A percentile compares a stretch with the other conserved stretches of the same genome.
These are phyloP conservation scores for Sclerotiophoma versabilis DNA, from an alignment of 2,329 filamentous ascomycete genomes.

Conservation along the genomic window DNA sequence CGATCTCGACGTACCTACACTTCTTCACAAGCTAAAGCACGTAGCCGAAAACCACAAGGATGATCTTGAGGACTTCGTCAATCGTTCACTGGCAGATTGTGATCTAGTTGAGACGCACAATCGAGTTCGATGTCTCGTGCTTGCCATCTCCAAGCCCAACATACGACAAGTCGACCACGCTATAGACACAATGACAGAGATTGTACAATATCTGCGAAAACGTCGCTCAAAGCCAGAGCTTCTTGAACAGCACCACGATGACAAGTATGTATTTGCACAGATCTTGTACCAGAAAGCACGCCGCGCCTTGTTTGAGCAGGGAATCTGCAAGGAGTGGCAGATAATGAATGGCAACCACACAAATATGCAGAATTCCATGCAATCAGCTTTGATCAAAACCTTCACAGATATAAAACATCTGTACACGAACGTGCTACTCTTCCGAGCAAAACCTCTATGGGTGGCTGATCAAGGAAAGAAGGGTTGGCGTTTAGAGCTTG, in stretches of 20 bases:
- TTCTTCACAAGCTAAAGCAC: neutral
- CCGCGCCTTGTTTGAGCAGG: neutral
- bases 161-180: neutral
- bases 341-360: neutral
- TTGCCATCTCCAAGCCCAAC: neutral
- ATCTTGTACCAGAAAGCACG: neutral
- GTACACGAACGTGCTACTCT: neutral
- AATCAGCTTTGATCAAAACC: neutral
- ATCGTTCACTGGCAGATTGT: neutral
- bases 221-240: neutral
- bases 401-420: neutral
- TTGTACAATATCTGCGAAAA: neutral
- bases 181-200: neutral
- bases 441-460: slow-evolving; percentile 5
- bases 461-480: slow-evolving; percentile 2
- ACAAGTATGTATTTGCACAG: neutral
- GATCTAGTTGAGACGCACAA: slow-evolving; percentile 3
- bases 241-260: neutral
- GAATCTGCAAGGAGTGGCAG: slow-evolving; percentile 7
- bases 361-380: neutral
- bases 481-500: slow-evolving; percentile 23
- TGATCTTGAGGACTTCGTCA: neutral
- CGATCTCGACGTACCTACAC: neutral
- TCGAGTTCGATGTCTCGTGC: neutral
- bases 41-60: neutral